Percentiles rank a stretch among this genome's conserved stretches.
Conservation (phyloP, 495 filamentous ascomycete species). For the Podospora sp. region DNA sequence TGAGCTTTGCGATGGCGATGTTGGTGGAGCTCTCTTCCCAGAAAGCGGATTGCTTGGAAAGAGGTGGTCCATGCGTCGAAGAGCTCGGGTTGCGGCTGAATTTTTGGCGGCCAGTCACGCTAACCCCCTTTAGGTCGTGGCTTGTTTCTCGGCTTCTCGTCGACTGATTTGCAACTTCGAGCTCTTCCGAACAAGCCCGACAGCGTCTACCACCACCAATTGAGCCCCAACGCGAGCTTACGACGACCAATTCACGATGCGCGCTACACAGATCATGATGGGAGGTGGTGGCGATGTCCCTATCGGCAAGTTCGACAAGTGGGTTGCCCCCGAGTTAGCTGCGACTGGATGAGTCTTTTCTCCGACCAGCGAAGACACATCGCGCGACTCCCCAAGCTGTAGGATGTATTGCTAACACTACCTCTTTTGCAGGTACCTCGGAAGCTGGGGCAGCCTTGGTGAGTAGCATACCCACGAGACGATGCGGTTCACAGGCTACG, state of each 20-base stretch:
- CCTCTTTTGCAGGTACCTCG: slow-evolving; percentile 68
- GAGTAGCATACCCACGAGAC: slow-evolving; percentile 43
- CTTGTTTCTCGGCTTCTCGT: slow-evolving; percentile 33
- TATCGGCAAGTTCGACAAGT: slow-evolving; percentile 71
- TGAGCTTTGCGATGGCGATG: slow-evolving; percentile 8
- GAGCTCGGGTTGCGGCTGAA: slow-evolving; percentile 19
- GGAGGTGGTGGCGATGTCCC: slow-evolving; percentile 60
- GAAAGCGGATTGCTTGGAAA: slow-evolving; percentile 24
- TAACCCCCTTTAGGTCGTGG: slow-evolving; percentile 45
- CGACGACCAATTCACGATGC: slow-evolving; percentile 60
- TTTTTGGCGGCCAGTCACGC: slow-evolving; percentile 14
- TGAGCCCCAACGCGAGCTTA: slow-evolving; percentile 32
- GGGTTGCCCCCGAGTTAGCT: slow-evolving; percentile 46
- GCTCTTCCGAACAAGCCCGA: slow-evolving; percentile 27
- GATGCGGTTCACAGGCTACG: neutral
- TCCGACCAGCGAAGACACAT: neutral
- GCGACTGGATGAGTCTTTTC: slow-evolving; percentile 25
- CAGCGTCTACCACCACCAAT: slow-evolving; percentile 30
- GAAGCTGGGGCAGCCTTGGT: slow-evolving; percentile 86
- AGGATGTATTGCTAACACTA: slow-evolving; percentile 32
- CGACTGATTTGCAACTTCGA: slow-evolving; percentile 38
- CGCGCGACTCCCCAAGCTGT: neutral
- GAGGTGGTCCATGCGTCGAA: slow-evolving; percentile 3
- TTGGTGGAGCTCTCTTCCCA: slow-evolving; percentile 29
- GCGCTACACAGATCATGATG: slow-evolving; percentile 51